Percentiles rank a stretch among this genome's conserved stretches.
These are phyloP conservation scores for Acidomyces sp. DNA, from an alignment of 495 filamentous ascomycete genomes.

Conservation along the genomic window DNA sequence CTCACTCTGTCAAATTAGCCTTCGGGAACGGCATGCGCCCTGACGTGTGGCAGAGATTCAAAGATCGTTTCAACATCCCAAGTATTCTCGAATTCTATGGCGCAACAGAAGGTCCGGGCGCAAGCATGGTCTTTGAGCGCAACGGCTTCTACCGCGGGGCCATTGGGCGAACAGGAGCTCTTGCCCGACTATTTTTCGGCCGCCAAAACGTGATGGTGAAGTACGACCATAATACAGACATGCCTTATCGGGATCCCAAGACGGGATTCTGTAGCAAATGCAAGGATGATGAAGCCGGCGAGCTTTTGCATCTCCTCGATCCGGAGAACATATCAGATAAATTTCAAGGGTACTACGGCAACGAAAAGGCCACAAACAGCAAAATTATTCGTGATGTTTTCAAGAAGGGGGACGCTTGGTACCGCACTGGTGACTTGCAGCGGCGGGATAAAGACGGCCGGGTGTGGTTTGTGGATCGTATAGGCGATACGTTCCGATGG, in stretches of 20 bases:
- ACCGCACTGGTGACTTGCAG: slow-evolving; percentile 62
- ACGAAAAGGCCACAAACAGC: slow-evolving; percentile 50
- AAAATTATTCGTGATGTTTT: slow-evolving; percentile 63
- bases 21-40: slow-evolving; percentile 88
- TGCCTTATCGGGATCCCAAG: slow-evolving; percentile 54
- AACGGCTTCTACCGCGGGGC: slow-evolving; percentile 70
- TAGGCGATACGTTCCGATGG: slow-evolving; percentile 75
- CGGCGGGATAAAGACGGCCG: slow-evolving; percentile 51
- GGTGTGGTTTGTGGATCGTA: slow-evolving; percentile 64
- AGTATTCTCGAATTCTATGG: slow-evolving; percentile 83
- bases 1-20: slow-evolving; percentile 65
- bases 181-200: slow-evolving; percentile 36
- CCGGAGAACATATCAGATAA: slow-evolving; percentile 44
- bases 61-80: slow-evolving; percentile 71
- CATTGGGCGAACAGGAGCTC: slow-evolving; percentile 58
- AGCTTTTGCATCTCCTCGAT: slow-evolving; percentile 66
- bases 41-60: slow-evolving; percentile 82
- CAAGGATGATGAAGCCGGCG: slow-evolving; percentile 54
- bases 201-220: slow-evolving; percentile 45
- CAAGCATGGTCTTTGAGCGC: slow-evolving; percentile 58
- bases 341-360: slow-evolving; percentile 58
- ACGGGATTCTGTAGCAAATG: slow-evolving; percentile 59
- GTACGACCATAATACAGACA: slow-evolving; percentile 59
- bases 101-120: slow-evolving; percentile 66
- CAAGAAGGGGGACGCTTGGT: slow-evolving; percentile 60